Base-by-base conservation (phyloP, 2,329 filamentous ascomycete genomes). In the Huntiella abstrusa region DNA sequence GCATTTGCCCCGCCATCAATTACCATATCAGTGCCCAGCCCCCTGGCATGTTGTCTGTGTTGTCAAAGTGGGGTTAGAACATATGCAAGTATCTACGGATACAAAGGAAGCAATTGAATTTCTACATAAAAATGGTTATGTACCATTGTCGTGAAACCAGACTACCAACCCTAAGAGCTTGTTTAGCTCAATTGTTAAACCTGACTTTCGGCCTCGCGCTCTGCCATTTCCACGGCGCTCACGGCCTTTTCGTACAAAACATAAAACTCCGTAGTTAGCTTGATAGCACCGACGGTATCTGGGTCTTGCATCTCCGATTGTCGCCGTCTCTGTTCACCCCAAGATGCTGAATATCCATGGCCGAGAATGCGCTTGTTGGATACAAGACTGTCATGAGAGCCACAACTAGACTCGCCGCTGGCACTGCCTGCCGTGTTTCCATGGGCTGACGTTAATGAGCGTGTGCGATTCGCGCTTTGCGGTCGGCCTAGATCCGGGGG, bases 221-320 rank as follows among this genome's bases (percentile, higher is more conserved):
- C 22, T 19, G 15, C 40, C 7, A 19, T 41, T 11, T 41, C 40
- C 12, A 41, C n/a, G 22, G 28, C 35, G 10, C 35, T 45, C 13
- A 8, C 37, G 8, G 16, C 43, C 32, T 45, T 32, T 10, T 45
- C 43, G 37, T 45, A 45, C 12, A 39, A 13, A 5, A 45, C 43
- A 16, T 45, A 33, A 22, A 45, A 45, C 17, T 45, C 43, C 11
- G 34, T 45, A 7, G 43, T 45, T 16, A 45, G 11, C 4, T 19
- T 15, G 17, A 45, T 45, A 5, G 17, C 15, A n/a, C 17, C 12
- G 2, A 11, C 16, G 4, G 37, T 17, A 22, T 45, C 43, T n/a
- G 38, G 17, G 5, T 16, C 17, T 40, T n/a, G 38, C 38, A 28
- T 32, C 40, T n/a, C 12, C 12, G 10, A 28, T 13, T 32, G 19